Conservation (phyloP, 2,329 filamentous ascomycete genomes). For the Dactylellina leptospora region DNA sequence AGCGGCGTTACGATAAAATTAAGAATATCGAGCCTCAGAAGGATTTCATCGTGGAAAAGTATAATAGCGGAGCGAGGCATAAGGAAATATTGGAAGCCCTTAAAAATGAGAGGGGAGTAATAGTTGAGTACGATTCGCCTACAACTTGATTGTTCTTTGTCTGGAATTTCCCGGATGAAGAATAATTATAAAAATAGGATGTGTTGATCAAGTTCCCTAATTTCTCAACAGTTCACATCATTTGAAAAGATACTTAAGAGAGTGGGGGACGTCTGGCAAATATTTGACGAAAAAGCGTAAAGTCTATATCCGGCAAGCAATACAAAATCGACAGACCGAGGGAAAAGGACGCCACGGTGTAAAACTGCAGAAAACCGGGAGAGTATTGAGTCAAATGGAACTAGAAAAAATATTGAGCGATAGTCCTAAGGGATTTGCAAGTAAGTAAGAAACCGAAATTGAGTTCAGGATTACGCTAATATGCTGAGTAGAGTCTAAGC, state of each 20-base stretch:
- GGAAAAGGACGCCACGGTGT: constrained; percentile 1
- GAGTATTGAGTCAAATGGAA: not conserved
- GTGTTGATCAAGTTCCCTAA: no score
- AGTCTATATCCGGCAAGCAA: constrained; percentile 3
- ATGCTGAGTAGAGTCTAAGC: not conserved
- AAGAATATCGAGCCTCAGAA: constrained; percentile 12
- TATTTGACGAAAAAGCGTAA: constrained; percentile 6
- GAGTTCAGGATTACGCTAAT: not conserved
- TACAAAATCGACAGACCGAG: not conserved
- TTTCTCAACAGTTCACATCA: constrained; percentile 7
- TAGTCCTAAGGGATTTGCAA: not conserved
- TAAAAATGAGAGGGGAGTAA: constrained; percentile 7
- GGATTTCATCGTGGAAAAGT: constrained; percentile 8
- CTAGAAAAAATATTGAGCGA: constrained; percentile 2
- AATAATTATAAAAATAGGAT: not conserved
- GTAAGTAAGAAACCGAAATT: not conserved
- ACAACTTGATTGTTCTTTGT: not conserved
- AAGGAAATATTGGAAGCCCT: constrained; percentile 15
- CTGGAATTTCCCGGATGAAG: not conserved
- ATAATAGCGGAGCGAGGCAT: constrained; percentile 5
- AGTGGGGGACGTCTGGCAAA: constrained; percentile 6
- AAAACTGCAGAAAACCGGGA: not conserved
- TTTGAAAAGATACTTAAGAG: constrained; percentile 8
- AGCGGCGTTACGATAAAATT: constrained; percentile 9
- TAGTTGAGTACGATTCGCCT: constrained; percentile 1